A percentile compares a stretch with the other conserved stretches of the same genome.
phyloP scores from a whole-genome alignment of 768 basidiomycete species.

The Clitopilus passeckerianus region DNA sequence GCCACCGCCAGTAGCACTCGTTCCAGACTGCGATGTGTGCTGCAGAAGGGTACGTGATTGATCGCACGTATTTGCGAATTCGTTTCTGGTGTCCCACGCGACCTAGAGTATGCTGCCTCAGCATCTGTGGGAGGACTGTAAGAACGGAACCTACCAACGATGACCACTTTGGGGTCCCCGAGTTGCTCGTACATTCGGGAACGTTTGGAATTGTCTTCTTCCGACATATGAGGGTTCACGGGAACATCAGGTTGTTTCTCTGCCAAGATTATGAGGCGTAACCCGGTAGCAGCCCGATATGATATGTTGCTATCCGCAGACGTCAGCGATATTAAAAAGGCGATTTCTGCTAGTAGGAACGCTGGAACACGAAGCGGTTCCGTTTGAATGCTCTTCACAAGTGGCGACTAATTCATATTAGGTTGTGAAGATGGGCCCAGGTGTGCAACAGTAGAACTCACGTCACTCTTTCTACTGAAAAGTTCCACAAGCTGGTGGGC shows the following conservation, averaged over 20 bases:
- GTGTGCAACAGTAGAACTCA: slow-evolving; percentile 17
- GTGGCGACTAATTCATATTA: slow-evolving; percentile 10
- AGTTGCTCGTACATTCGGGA: slow-evolving; percentile 75
- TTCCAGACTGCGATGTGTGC: slow-evolving; percentile 80
- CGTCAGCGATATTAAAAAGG: slow-evolving; percentile 65
- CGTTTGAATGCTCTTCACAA: slow-evolving; percentile 45
- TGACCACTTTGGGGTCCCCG: slow-evolving; percentile 66
- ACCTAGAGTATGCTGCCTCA: slow-evolving; percentile 32
- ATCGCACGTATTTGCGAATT: slow-evolving; percentile 63
- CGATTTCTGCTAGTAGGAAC: slow-evolving; percentile 67
- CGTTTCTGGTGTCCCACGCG: slow-evolving; percentile 80
- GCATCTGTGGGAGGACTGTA: background rate
- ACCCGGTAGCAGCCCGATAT: slow-evolving; percentile 59
- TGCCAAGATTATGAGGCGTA: slow-evolving; percentile 63
- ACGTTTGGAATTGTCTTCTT: slow-evolving; percentile 63
- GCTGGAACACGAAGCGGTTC: slow-evolving; percentile 52
- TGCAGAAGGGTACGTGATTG: slow-evolving; percentile 57
- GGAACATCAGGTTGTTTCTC: slow-evolving; percentile 62
- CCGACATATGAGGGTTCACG: slow-evolving; percentile 39
- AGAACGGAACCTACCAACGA: slow-evolving; percentile 52
- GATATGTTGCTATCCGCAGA: slow-evolving; percentile 67
- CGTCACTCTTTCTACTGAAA: slow-evolving; percentile 45
- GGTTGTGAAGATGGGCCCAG: background rate
- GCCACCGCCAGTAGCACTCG: slow-evolving; percentile 79
- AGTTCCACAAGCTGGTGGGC: slow-evolving; percentile 56